Evolutionary conservation across 1,139 yeast species (phyloP).

Genomic region (Candida labiduridarum): DNA sequence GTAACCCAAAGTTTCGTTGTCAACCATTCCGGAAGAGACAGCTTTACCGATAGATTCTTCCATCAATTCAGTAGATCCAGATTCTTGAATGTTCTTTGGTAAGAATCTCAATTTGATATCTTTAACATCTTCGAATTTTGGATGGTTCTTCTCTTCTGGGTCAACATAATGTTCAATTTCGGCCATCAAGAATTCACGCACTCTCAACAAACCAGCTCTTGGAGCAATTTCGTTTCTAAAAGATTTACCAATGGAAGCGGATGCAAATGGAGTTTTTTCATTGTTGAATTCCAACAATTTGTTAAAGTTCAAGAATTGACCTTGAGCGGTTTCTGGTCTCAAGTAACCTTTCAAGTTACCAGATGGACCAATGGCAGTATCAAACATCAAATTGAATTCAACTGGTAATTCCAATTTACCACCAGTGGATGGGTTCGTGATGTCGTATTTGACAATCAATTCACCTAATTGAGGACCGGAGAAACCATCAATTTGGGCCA

Average conservation of each 20-base stretch:
- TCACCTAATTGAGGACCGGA: slow-evolving; percentile 93
- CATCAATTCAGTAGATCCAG: slow-evolving; percentile 72
- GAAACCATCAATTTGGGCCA: slow-evolving; percentile 94
- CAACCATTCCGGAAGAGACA: slow-evolving; percentile 83
- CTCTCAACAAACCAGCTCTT: slow-evolving; percentile 95
- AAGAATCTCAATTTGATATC: slow-evolving; percentile 74
- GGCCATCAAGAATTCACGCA: slow-evolving; percentile 98
- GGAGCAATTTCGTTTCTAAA: slow-evolving; percentile 99
- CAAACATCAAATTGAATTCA: slow-evolving; percentile 98
- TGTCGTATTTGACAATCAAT: slow-evolving; percentile 75
- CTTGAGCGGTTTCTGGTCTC: slow-evolving; percentile 99
- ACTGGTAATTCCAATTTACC: slow-evolving; percentile 86
- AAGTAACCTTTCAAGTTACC: slow-evolving; percentile 94
- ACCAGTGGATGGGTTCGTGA: slow-evolving; percentile 89
- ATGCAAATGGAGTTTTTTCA: slow-evolving; percentile 97
- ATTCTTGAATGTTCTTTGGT: slow-evolving; percentile 84
- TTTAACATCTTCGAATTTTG: slow-evolving; percentile 74
- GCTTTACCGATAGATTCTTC: slow-evolving; percentile 86
- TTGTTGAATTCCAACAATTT: slow-evolving; percentile 94
- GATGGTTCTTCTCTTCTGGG: slow-evolving; percentile 82
- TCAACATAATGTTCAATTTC: slow-evolving; percentile 99
- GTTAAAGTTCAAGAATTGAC: slow-evolving; percentile 94
- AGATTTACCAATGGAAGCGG: slow-evolving; percentile 97
- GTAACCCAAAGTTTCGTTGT: slow-evolving; percentile 96
- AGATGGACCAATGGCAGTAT: slow-evolving; percentile 98